A percentile compares a stretch with the other conserved stretches of the same genome.
These are phyloP conservation scores for Magnaporthales sp. DNA, from an alignment of 2,329 filamentous ascomycete genomes.

Conservation along the genomic window DNA sequence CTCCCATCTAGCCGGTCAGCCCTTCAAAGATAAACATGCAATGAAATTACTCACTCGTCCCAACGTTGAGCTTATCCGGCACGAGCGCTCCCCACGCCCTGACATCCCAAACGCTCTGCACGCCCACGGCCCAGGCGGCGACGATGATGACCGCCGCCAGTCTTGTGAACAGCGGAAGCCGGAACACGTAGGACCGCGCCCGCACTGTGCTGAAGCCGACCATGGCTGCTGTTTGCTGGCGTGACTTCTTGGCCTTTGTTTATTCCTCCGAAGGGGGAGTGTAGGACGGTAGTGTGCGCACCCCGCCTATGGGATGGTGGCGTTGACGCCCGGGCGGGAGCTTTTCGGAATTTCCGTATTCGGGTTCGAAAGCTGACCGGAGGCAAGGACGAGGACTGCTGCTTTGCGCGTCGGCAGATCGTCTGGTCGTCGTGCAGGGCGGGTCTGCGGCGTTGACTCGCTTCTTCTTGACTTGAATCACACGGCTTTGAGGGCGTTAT, in stretches of 20 bases:
- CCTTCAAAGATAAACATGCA: neutral
- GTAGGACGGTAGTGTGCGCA: neutral
- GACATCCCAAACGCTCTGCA: constrained; percentile 65
- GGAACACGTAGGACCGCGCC: constrained; percentile 71
- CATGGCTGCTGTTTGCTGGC: constrained; percentile 10
- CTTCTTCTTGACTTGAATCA: neutral
- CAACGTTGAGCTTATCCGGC: constrained; percentile 65
- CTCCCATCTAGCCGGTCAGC: neutral
- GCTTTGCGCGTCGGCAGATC: neutral
- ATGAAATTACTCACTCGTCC: constrained; percentile 51
- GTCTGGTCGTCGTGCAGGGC: neutral
- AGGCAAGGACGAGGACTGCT: neutral
- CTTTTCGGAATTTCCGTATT: neutral
- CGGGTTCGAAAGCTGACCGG: neutral
- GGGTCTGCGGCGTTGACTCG: neutral
- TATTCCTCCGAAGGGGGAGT: neutral
- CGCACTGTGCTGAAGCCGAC: constrained; percentile 60
- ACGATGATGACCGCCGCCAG: constrained; percentile 58
- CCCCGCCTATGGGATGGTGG: neutral
- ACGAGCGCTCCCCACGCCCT: constrained; percentile 70
- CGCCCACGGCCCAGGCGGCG: constrained; percentile 57
- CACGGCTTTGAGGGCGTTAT: neutral
- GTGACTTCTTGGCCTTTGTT: neutral
- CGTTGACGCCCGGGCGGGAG: neutral
- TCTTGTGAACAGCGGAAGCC: constrained; percentile 83